These are phyloP conservation scores for Stagonosporopsis chrysanthemi DNA, from an alignment of 2,329 filamentous ascomycete genomes.

Conservation along the genomic window DNA sequence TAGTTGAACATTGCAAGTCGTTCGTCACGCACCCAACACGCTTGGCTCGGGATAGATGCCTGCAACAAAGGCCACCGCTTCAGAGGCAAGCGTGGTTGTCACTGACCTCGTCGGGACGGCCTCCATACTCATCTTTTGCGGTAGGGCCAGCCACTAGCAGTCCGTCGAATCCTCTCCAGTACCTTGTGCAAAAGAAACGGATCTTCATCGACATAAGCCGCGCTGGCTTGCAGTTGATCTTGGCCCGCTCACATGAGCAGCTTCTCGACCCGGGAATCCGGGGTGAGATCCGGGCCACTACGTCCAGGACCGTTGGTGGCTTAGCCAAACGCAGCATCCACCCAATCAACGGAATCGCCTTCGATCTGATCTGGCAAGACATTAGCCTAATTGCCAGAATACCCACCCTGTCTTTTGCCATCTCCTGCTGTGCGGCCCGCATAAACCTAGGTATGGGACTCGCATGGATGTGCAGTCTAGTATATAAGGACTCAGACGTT, in stretches of 20 bases:
- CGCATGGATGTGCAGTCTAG: conserved; percentile 13
- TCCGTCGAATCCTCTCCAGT: too few relatives aligned
- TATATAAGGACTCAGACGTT: conserved; percentile 23
- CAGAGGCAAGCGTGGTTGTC: too few relatives aligned
- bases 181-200: too few relatives aligned
- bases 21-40: too few relatives aligned
- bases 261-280: conserved; percentile 18
- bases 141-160: too few relatives aligned
- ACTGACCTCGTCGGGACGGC: too few relatives aligned
- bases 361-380: conserved; percentile 19
- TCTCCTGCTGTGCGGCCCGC: conserved; percentile 27
- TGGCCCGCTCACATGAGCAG: conserved; percentile 1
- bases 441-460: neutral
- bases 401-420: conserved; percentile 21
- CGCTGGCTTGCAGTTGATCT: neutral
- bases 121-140: too few relatives aligned
- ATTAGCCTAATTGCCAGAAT: conserved; percentile 27
- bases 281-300: conserved; percentile 20
- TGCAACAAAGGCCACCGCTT: too few relatives aligned
- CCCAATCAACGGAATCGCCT: conserved; percentile 19
- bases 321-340: conserved; percentile 12
- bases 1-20: too few relatives aligned
- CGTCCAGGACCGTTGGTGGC: conserved; percentile 27
- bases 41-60: too few relatives aligned
- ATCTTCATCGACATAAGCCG: too few relatives aligned